Base-by-base conservation (phyloP, 805 yeast genomes). In the Schizosaccharomyces pombe region DNA sequence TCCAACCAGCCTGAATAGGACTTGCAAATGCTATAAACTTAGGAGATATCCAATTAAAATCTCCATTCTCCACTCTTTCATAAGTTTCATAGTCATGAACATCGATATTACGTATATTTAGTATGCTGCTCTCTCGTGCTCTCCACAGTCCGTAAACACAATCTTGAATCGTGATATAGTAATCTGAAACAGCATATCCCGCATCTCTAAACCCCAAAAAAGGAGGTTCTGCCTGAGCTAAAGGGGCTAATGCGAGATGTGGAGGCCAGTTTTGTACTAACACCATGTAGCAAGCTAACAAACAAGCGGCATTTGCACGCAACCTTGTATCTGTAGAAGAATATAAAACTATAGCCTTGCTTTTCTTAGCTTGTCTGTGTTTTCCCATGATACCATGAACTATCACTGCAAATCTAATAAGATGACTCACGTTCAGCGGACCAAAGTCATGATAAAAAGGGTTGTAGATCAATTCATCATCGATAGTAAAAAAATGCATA, bases 1-100 rank as follows among this genome's bases (percentile, higher is more conserved):
- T 71, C 67, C 28, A 72, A 68, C 64, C 83, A 91, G 80, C 85
- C 2, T 37, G 47, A 26, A 37, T 19, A 16, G 98, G 98, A 1
- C 96, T 86, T 4, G 98, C 98, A 73, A 91, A 91, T 31, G 98
- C 98, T 59, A 91, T 81, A 62, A 89, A 91, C 64, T 91, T 94
- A 57, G 91, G 89, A 2, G 95, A 83, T 52, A 91, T 71, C 37
- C 82, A 80, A 65, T 91, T 91, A 62, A 91, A 84, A 67, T 91
- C 98, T 58, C 98, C 98, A 66, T 87, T 91, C 64, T 91, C 97
- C 2, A 91, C 98, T 58, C 94, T 72, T 67, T 91, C 98, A 63
- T 84, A 87, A 62, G 78, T 82, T 66, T 91, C 98, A 65, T 87
- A 89, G 63, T 85, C 94, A 64, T 91, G 97, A 56, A 91, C 72